Evolutionary conservation across 2,329 filamentous ascomycete genomes (phyloP).

Genomic region (Coniochaeta ligniaria): DNA sequence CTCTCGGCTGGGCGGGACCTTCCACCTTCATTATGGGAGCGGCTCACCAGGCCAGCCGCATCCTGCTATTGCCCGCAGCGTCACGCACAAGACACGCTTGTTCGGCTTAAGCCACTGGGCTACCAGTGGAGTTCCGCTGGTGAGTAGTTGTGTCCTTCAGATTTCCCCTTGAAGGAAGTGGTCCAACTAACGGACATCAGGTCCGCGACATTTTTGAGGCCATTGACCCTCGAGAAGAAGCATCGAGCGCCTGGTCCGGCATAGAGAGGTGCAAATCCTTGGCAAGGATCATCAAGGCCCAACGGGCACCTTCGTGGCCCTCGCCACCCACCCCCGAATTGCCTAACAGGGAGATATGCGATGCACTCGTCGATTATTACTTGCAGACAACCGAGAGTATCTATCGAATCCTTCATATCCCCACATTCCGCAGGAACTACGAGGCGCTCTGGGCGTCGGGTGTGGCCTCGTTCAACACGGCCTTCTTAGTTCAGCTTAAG

Average conservation of each 20-base stretch:
- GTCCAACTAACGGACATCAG: constrained; percentile 17
- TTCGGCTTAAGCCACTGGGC: constrained; percentile 53
- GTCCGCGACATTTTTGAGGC: constrained; percentile 34
- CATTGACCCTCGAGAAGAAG: constrained; percentile 26
- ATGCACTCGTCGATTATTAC: constrained; percentile 41
- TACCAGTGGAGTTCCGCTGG: constrained; percentile 33
- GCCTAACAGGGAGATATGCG: constrained; percentile 36
- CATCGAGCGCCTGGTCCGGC: neutral
- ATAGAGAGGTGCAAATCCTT: constrained; percentile 46
- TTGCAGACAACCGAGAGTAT: constrained; percentile 37
- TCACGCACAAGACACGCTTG: constrained; percentile 47
- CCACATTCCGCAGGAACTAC: constrained; percentile 40
- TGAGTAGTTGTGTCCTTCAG: constrained; percentile 20
- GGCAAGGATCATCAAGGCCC: constrained; percentile 42
- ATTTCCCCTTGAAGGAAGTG: constrained; percentile 2
- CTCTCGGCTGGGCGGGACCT: constrained; percentile 31
- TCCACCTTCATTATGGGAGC: constrained; percentile 33
- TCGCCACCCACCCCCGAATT: constrained; percentile 30
- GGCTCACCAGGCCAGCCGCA: constrained; percentile 20
- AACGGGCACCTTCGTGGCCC: constrained; percentile 36
- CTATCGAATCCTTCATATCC: constrained; percentile 44
- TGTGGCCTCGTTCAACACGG: constrained; percentile 11
- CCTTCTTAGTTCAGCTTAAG: constrained; percentile 50
- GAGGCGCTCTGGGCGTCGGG: constrained; percentile 37
- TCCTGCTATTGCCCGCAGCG: constrained; percentile 27